Percentiles rank a stretch among this genome's conserved stretches.
Conservation (phyloP, 495 filamentous ascomycete species). For the Talaromyces thailandensis region DNA sequence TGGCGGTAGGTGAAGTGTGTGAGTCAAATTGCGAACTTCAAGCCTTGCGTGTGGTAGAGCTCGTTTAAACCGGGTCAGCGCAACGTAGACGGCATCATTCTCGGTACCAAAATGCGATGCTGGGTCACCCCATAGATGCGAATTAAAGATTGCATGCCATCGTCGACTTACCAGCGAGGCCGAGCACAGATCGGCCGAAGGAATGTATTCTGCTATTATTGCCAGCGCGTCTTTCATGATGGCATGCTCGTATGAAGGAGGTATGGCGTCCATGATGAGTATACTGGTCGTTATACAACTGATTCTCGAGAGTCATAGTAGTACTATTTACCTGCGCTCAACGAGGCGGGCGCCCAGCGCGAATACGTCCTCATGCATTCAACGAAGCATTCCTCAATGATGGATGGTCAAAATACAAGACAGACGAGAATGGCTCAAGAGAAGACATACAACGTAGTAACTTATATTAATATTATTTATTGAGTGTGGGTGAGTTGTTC, state of each 20-base stretch:
- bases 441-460: background rate
- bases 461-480: too few species aligned
- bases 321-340: background rate
- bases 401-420: background rate
- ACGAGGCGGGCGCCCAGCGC: background rate
- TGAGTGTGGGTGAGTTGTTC: background rate
- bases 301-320: background rate
- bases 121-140: constrained; percentile 58
- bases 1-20: constrained; percentile 59
- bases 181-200: constrained; percentile 49
- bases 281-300: background rate
- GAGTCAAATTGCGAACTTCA: constrained; percentile 46
- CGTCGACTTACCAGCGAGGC: constrained; percentile 46
- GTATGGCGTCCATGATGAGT: constrained; percentile 44
- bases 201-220: constrained; percentile 54
- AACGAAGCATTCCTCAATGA: background rate
- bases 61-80: constrained; percentile 53
- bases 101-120: constrained; percentile 54
- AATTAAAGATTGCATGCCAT: constrained; percentile 53
- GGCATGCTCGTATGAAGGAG: constrained; percentile 52
- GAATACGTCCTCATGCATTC: background rate
- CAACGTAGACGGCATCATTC: constrained; percentile 57
- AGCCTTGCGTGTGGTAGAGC: constrained; percentile 45
- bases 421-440: background rate
- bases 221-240: constrained; percentile 50